Percentiles rank a stretch among this genome's conserved stretches.
Evolutionary conservation across 768 basidiomycete genomes (phyloP).

Genomic region (Leccinum disarticulatum): DNA sequence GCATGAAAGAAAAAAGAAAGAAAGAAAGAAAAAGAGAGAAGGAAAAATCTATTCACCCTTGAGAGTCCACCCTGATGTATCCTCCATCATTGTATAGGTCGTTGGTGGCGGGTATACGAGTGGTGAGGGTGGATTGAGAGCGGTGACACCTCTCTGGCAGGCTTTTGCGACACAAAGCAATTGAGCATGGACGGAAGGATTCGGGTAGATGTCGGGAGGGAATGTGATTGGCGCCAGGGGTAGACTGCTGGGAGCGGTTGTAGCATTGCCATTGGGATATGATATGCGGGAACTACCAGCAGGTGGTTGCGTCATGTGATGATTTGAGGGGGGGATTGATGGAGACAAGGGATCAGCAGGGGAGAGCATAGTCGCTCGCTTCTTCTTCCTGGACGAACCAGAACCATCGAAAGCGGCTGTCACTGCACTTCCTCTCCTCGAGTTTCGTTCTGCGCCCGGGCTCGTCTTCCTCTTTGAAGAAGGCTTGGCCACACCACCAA

Average conservation of each 20-base stretch:
- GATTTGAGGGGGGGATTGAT: slow-evolving; percentile 13
- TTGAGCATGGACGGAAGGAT: slow-evolving; percentile 43
- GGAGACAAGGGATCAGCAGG: slow-evolving; percentile 21
- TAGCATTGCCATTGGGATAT: slow-evolving; percentile 8
- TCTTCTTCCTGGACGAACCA: slow-evolving; percentile 36
- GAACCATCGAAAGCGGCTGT: slow-evolving; percentile 37
- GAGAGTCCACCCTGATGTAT: slow-evolving; percentile 25
- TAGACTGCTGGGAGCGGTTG: slow-evolving; percentile 8
- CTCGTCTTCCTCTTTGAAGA: slow-evolving; percentile 36
- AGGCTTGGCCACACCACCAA: slow-evolving; percentile 21
- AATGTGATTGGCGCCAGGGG: slow-evolving; percentile 39
- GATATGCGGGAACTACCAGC: slow-evolving; percentile 21
- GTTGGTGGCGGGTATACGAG: slow-evolving; percentile 21
- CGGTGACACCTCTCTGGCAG: slow-evolving; percentile 66
- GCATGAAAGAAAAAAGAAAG: background rate
- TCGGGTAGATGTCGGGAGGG: slow-evolving; percentile 29
- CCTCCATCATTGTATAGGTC: slow-evolving; percentile 19
- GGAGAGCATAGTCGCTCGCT: slow-evolving; percentile 38
- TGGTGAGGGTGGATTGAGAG: slow-evolving; percentile 38
- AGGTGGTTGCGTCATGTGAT: slow-evolving; percentile 14
- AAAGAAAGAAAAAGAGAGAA: background rate
- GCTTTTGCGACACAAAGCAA: slow-evolving; percentile 58
- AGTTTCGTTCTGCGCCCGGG: slow-evolving; percentile 40
- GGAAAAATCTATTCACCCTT: slow-evolving; percentile 26
- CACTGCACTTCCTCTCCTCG: slow-evolving; percentile 34